Base-by-base conservation (phyloP, 805 yeast genomes). In the Candida succiphila region DNA sequence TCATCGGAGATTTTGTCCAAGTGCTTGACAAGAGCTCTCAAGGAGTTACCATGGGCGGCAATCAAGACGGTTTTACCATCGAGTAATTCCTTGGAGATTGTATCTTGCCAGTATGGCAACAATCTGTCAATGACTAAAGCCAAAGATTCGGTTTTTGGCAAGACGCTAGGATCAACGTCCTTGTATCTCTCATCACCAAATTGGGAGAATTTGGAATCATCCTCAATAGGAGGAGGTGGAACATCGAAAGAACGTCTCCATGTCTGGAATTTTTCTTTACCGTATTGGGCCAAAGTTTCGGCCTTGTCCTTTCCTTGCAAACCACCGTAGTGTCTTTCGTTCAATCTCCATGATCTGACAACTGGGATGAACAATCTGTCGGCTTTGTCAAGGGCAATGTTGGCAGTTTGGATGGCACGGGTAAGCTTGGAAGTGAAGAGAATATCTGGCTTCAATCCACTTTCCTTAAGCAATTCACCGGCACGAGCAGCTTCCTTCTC, bases 301-400 rank as follows among this genome's bases (percentile, higher is more conserved):
- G 96, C 96, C 73, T 88, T 88, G 74, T 89, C 94, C 72, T 89
- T 87, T 64, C 97, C 97, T 71, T 89, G 96, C 56, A 88, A 76
- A 51, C 86, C 96, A 75, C 97, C 97, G 72, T 88, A 88, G 68
- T 88, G 96, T 75, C 97, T 92, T 73, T 88, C 97, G 72, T 88
- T 88, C 62, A 88, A 76, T 75, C 96, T 83, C 96, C 96, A 89
- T 36, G 89, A 75, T 74, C 96, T 84, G 65, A 79, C 76, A 53
- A 83, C 94, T 56, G 94, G 95, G 48, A 88, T 74, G 75, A 77
- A 88, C 49, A 85, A 67, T 60, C 87, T 84, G 65, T 87, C 96
- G 38, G 96, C 89, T 45, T 69, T 61, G 42, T 81, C 85, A 49
- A 88, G 70, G 38, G 96, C 96, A 61, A 89, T 75, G 81, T 88